Evolutionary conservation across 192 early-diverging fungal species (phyloP).

Genomic region (Funneliformis mosseae): DNA sequence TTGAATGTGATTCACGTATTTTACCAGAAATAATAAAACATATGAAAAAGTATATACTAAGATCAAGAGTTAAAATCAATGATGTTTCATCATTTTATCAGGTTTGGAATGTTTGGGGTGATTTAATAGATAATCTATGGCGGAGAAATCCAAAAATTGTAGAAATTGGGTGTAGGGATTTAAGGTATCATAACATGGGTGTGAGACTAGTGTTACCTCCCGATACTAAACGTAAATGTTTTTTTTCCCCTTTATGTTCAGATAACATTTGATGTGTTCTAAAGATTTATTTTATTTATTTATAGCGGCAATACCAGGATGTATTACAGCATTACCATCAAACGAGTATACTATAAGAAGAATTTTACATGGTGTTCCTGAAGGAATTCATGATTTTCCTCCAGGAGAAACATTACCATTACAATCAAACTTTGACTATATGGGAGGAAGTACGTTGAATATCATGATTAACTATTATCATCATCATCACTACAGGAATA

Average conservation of each 20-base stretch:
- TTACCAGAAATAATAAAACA: slow-evolving; percentile 59
- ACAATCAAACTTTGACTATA: slow-evolving; percentile 90
- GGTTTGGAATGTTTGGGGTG: slow-evolving; percentile 81
- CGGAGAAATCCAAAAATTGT: slow-evolving; percentile 20
- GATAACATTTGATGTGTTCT: slow-evolving; percentile 15
- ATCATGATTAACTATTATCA: not conserved
- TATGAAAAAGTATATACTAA: slow-evolving; percentile 76
- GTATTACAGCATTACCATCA: slow-evolving; percentile 54
- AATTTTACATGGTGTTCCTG: slow-evolving; percentile 84
- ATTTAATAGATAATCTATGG: slow-evolving; percentile 44
- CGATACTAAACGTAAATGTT: slow-evolving; percentile 26
- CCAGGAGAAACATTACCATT: slow-evolving; percentile 74
- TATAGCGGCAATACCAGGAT: slow-evolving; percentile 42
- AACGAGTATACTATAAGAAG: slow-evolving; percentile 75
- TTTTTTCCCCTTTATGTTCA: not conserved
- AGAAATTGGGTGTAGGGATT: slow-evolving; percentile 47
- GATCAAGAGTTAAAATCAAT: slow-evolving; percentile 72
- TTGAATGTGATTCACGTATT: slow-evolving; percentile 74
- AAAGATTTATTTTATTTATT: not conserved
- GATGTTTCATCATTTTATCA: slow-evolving; percentile 65
- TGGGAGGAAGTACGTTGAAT: slow-evolving; percentile 72
- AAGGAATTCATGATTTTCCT: slow-evolving; percentile 84
- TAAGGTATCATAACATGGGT: slow-evolving; percentile 42
- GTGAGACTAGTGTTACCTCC: slow-evolving; percentile 27
- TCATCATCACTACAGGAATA: not conserved